Evolutionary conservation across 1,284 basidiomycete genomes (phyloP).

Genomic region (Pseudozyma pruni): DNA sequence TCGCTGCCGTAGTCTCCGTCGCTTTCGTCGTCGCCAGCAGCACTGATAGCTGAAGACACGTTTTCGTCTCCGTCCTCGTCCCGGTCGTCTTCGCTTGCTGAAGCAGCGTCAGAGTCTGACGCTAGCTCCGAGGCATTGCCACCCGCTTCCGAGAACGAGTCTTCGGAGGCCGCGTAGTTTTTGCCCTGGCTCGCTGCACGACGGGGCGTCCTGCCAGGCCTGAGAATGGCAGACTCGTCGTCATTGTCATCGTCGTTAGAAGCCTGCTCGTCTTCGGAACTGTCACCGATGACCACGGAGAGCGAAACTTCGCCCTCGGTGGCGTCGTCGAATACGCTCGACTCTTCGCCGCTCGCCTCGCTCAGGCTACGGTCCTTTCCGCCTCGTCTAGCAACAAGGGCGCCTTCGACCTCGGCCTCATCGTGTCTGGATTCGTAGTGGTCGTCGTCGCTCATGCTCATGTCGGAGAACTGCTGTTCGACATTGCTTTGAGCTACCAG

Average conservation of each 20-base stretch:
- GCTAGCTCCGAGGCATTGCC: slow-evolving; percentile 13
- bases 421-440: slow-evolving; percentile 23
- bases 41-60: slow-evolving; percentile 22
- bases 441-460: slow-evolving; percentile 14
- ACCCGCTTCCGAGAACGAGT: slow-evolving; percentile 9
- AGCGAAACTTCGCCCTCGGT: slow-evolving; percentile 41
- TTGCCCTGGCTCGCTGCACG: not conserved
- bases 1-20: slow-evolving; percentile 15
- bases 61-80: no score
- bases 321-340: slow-evolving; percentile 33
- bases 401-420: slow-evolving; percentile 32
- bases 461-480: slow-evolving; percentile 12
- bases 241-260: slow-evolving; percentile 1
- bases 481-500: slow-evolving; percentile 13
- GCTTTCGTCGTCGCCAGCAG: slow-evolving; percentile 19
- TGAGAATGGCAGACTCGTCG: slow-evolving; percentile 24
- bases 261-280: slow-evolving; percentile 7
- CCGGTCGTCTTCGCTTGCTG: slow-evolving; percentile 13
- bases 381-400: slow-evolving; percentile 5
- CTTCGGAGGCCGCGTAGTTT: slow-evolving; percentile 11
- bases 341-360: slow-evolving; percentile 20
- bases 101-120: not conserved
- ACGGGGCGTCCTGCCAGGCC: slow-evolving; percentile 13
- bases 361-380: slow-evolving; percentile 14
- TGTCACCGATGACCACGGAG: slow-evolving; percentile 13